Percentiles rank a stretch among this genome's conserved stretches.
phyloP scores from a whole-genome alignment of 768 basidiomycete species.

The Phanerodontia chrysosporium region DNA sequence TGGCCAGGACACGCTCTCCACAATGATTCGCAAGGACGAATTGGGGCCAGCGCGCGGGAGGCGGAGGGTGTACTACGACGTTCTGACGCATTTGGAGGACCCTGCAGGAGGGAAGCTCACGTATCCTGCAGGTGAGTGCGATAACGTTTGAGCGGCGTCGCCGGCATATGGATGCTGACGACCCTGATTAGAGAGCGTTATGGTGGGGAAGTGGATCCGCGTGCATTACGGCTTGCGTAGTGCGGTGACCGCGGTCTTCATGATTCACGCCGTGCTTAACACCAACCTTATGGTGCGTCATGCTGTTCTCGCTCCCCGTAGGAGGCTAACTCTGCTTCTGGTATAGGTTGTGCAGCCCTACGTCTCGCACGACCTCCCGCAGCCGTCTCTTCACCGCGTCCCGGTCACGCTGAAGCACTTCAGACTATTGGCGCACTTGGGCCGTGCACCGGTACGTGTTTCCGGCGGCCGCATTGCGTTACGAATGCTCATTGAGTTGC shows the following conservation, averaged over 20 bases:
- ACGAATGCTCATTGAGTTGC: not conserved
- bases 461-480: not conserved
- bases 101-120: conserved; percentile 42
- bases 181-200: conserved; percentile 41
- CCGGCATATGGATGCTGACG: not conserved
- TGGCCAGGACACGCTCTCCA: conserved; percentile 65
- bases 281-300: conserved; percentile 42
- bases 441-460: conserved; percentile 50
- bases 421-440: conserved; percentile 65
- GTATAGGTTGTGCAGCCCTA: conserved; percentile 46
- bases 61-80: conserved; percentile 50
- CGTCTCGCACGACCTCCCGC: conserved; percentile 25
- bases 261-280: conserved; percentile 73
- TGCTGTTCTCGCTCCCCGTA: not conserved
- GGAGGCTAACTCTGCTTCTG: no score
- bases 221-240: conserved; percentile 52
- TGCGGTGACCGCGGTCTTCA: conserved; percentile 58
- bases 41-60: conserved; percentile 52
- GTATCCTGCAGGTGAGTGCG: conserved; percentile 52
- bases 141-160: not conserved
- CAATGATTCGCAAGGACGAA: conserved; percentile 76
- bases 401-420: conserved; percentile 78
- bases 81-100: conserved; percentile 35
- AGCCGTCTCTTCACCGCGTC: conserved; percentile 35
- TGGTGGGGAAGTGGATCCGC: conserved; percentile 60